Evolutionary conservation across 495 filamentous ascomycete species (phyloP), one percentile per base, ranked within the genome.

Genomic region (Mycothermus thermophilus): DNA sequence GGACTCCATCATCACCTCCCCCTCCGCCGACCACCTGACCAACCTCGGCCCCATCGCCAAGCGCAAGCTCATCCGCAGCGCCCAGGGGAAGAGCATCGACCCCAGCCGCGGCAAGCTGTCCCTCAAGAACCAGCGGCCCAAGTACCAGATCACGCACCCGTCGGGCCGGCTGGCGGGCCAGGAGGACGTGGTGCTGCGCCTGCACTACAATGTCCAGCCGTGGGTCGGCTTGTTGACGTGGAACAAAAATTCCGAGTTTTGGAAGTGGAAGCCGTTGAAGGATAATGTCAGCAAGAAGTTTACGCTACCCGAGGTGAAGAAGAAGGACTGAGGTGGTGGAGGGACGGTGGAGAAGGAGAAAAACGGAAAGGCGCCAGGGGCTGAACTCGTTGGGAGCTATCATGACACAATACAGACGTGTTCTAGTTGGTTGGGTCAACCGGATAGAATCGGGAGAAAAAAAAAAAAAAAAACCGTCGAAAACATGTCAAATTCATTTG

Each of bases 201-300:
- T 95, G 26, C 75, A 83, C 37, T 97, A 87, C 77, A 95, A 94
- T 66, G 81, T 95, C 40, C 90, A 97, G 71, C 90, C 90, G 22
- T 95, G 87, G 84, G 84, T 96, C 14, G 90, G 90, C 14, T 62
- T 78, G 15, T 56, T 96, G 61, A 75, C 75, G 18, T 95, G 87
- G 88, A 73, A 73, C 54, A 63, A 59, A 48, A 67, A 54, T 51
- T 39, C 52, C 52, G 67, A 77, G 50, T 44, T 66, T 50, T 71
- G 83, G 41, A 38, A 60, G 30, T 75, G 83, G 85, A 57, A 73
- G 54, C 54, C 64, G 46, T 44, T 83, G 32, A 57, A 56, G 42
- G 69, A 69, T 13, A 79, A 79, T 16, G 46, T 61, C 42, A 84
- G 75, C 54, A 68, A 72, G 54, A 54, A 51, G 25, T 93, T 95